Percentiles rank a stretch among this genome's conserved stretches.
These are phyloP conservation scores for Magnusiomyces suaveolens DNA, from an alignment of 1,139 yeast genomes.

Conservation along the genomic window DNA sequence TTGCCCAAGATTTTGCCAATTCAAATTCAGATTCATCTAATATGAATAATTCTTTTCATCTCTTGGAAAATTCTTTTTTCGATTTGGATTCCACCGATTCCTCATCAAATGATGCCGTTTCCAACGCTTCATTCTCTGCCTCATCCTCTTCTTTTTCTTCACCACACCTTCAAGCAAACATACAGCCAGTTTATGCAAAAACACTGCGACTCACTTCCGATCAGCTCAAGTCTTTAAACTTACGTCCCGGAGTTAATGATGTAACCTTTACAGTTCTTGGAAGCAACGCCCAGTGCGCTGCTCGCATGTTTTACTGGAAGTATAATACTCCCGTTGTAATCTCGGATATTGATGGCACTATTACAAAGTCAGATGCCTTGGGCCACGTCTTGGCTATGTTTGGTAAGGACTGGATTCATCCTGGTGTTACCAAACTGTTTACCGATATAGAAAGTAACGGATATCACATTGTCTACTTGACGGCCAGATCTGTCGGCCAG, in stretches of 20 bases:
- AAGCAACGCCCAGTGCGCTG: slow-evolving; percentile 66
- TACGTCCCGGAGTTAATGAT: slow-evolving; percentile 72
- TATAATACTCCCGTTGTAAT: slow-evolving; percentile 82
- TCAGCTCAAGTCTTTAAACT: slow-evolving; percentile 63
- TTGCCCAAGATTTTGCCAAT: slow-evolving; percentile 57
- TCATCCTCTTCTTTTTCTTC: too few species aligned
- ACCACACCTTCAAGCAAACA: not conserved
- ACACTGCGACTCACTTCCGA: slow-evolving; percentile 88
- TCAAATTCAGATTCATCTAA: slow-evolving; percentile 41
- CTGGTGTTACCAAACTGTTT: slow-evolving; percentile 87
- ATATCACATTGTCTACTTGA: slow-evolving; percentile 83
- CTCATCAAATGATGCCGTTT: not conserved
- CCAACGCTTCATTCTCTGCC: too few species aligned
- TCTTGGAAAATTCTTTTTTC: not conserved
- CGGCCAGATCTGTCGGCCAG: slow-evolving; percentile 92
- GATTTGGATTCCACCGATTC: not conserved
- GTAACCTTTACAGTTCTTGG: slow-evolving; percentile 70
- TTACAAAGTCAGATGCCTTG: slow-evolving; percentile 92
- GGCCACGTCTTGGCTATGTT: slow-evolving; percentile 92
- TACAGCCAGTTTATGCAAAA: slow-evolving; percentile 47
- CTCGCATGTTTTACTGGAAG: slow-evolving; percentile 79
- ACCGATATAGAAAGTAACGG: slow-evolving; percentile 81
- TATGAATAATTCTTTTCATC: slow-evolving; percentile 48
- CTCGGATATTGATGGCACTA: slow-evolving; percentile 97
- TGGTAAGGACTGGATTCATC: slow-evolving; percentile 97